Evolutionary conservation across 192 early-diverging fungal species (phyloP).

Genomic region (Coemansia sp.): DNA sequence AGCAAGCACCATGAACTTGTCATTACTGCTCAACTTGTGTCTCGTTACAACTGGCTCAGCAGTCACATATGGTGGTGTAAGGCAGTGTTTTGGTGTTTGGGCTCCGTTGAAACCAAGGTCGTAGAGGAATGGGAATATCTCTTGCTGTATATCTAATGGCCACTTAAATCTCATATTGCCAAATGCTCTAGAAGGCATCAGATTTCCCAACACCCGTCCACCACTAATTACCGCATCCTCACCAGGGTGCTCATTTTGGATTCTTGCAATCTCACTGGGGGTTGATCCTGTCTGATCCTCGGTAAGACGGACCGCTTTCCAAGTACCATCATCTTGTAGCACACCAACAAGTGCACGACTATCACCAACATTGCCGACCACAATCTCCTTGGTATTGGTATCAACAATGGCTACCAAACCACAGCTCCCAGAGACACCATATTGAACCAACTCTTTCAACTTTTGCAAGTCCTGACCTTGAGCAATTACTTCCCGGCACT

Average conservation of each 20-base stretch:
- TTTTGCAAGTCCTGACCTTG: neutral
- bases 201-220: conserved; percentile 63
- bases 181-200: conserved; percentile 62
- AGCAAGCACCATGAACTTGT: conserved; percentile 76
- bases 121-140: conserved; percentile 35
- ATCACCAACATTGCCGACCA: conserved; percentile 45
- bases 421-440: conserved; percentile 33
- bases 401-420: conserved; percentile 45
- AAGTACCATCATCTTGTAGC: conserved; percentile 43
- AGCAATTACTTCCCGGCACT: conserved; percentile 23
- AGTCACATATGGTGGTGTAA: conserved; percentile 73
- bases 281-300: conserved; percentile 57
- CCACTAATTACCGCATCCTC: conserved; percentile 62
- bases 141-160: conserved; percentile 61
- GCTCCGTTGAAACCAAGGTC: conserved; percentile 46
- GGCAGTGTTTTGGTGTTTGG: conserved; percentile 55
- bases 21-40: conserved; percentile 61
- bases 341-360: conserved; percentile 51
- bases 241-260: conserved; percentile 64
- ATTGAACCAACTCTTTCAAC: neutral
- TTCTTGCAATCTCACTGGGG: too few species aligned
- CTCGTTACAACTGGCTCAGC: conserved; percentile 70
- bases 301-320: conserved; percentile 61
- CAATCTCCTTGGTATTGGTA: conserved; percentile 25
- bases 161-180: conserved; percentile 74